phyloP scores from a whole-genome alignment of 192 early-diverging fungal genomes.

The Podila clonocystis region DNA sequence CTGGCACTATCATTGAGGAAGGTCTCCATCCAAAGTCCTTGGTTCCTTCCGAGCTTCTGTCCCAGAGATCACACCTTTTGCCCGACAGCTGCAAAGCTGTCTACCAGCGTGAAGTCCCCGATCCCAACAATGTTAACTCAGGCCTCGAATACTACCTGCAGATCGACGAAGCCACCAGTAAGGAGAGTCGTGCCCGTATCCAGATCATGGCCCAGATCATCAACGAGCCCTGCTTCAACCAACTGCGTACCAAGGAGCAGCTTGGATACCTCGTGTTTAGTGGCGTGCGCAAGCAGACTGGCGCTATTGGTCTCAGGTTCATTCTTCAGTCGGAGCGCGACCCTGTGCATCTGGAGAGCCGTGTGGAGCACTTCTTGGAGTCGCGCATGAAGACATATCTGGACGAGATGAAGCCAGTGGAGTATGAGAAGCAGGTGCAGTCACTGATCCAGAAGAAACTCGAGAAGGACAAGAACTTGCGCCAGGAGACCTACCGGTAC shows the following conservation, averaged over 20 bases:
- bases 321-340: slow-evolving; percentile 90
- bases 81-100: slow-evolving; percentile 60
- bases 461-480: slow-evolving; percentile 91
- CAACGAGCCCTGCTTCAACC: slow-evolving; percentile 92
- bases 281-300: slow-evolving; percentile 77
- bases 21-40: slow-evolving; percentile 70
- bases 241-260: slow-evolving; percentile 92
- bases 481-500: slow-evolving; percentile 76
- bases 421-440: slow-evolving; percentile 80
- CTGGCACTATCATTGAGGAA: slow-evolving; percentile 67
- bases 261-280: slow-evolving; percentile 84
- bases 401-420: slow-evolving; percentile 71
- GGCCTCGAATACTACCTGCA: slow-evolving; percentile 89
- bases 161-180: slow-evolving; percentile 77
- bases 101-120: slow-evolving; percentile 68
- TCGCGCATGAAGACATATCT: slow-evolving; percentile 53
- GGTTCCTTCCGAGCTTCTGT: slow-evolving; percentile 62
- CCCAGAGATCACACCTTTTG: slow-evolving; percentile 64
- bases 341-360: slow-evolving; percentile 80
- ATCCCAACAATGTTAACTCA: slow-evolving; percentile 88
- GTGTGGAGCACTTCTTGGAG: slow-evolving; percentile 82
- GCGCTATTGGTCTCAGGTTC: slow-evolving; percentile 80
- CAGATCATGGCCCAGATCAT: slow-evolving; percentile 83
- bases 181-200: slow-evolving; percentile 69
- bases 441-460: slow-evolving; percentile 76